phyloP scores from a whole-genome alignment of 179 eudicot genomes.

The Silene noctiflora region DNA sequence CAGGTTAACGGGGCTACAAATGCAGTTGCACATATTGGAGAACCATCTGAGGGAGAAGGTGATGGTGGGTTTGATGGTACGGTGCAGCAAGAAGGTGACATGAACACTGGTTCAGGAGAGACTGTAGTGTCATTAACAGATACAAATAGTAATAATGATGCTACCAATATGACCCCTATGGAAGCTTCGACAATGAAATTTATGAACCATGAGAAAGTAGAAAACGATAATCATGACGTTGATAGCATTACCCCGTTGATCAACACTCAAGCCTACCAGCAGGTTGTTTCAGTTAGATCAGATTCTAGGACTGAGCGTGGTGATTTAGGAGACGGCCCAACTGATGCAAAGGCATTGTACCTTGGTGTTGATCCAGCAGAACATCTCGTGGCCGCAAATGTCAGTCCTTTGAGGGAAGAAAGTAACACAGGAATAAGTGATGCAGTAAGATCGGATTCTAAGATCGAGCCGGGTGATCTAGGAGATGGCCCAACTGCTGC shows the following conservation, averaged over 20 bases:
- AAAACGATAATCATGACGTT: neutral
- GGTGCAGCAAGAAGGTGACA: neutral
- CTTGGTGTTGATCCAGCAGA: neutral
- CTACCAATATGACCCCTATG: neutral
- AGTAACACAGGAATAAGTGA: no score
- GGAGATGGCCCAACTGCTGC: neutral
- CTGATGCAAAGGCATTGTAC: neutral
- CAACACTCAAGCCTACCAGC: neutral
- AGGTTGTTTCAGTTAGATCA: neutral
- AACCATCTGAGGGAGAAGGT: conserved; percentile 6
- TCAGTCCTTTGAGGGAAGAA: no score
- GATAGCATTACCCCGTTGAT: neutral
- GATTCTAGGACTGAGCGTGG: neutral
- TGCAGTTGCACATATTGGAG: conserved; percentile 1
- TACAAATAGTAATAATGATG: conserved; percentile 13
- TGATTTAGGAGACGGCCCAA: neutral
- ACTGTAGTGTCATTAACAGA: neutral
- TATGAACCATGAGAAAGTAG: neutral
- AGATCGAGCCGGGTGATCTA: neutral
- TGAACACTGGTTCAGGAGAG: neutral
- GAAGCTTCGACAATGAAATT: neutral
- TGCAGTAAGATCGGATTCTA: neutral
- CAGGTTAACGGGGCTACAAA: conserved; percentile 9
- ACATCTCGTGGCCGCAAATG: no score
- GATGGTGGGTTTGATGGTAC: neutral